Base-by-base conservation (phyloP, 2,329 filamentous ascomycete species). In the Calonectria pseudoturangicola region DNA sequence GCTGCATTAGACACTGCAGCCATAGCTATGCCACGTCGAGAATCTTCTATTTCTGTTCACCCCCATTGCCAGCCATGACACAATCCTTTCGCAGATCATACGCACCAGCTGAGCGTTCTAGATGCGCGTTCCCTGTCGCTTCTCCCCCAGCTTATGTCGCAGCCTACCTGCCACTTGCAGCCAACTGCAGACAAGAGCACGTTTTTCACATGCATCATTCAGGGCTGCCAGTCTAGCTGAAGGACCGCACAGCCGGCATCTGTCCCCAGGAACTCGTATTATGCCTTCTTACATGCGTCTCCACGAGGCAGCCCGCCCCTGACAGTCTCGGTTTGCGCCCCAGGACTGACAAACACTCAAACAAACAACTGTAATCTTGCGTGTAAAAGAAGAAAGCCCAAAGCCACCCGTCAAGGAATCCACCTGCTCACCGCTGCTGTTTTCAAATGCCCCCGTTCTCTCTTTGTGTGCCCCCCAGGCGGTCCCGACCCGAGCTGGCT, bases 291-390 rank as follows among this genome's bases (percentile, higher is more conserved):
- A 41, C 65, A 48, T 50, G 64, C 63, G n/a, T 68, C 70, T 65
- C 41, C 36, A 25, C 33, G 18, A 45, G 65, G 56, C 56, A 48
- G 30, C 33, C 63, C 30, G 27, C 58, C 48, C 48, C 30, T 18
- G 41, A 39, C 8, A 30, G 27, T 10, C 48, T 41, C 25, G 30
- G 65, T 47, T 72, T 68, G 47, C 39, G 33, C 56, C 15, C 41
- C 41, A 58, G 28, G 60, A 15, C 33, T 25, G 65, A 65, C 70
- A 72, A 72, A 71, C 68, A 50, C 48, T 27, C 41, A n/a, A 45
- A 51, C 68, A 71, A 71, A 72, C 70, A 60, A 39, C 43, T 41
- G 36, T 51, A 39, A 30, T 51, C 48, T 66, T 30, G 50, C 50
- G 15, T 66, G 45, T 45, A 47, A 71, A 48, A 62, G 51, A 47